A percentile compares a stretch with the other conserved stretches of the same genome.
Conservation (phyloP, 2,329 filamentous ascomycete species). For the Pseudogymnoascus sp. region DNA sequence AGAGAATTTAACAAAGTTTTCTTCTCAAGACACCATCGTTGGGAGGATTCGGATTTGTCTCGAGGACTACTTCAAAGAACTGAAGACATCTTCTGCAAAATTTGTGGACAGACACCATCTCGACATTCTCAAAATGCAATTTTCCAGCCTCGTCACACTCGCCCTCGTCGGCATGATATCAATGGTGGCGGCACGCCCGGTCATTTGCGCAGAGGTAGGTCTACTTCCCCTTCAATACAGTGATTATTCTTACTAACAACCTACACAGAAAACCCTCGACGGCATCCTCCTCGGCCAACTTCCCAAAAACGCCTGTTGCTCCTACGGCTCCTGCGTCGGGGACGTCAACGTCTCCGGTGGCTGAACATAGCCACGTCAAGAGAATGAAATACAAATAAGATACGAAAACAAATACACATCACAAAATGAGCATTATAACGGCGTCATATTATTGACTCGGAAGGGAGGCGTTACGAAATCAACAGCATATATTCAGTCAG, state of each 20-base stretch:
- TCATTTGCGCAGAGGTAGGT: slow-evolving; percentile 1
- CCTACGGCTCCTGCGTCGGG: not conserved
- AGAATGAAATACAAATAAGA: not conserved
- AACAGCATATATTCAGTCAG: not conserved
- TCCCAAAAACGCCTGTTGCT: not conserved
- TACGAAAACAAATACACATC: not conserved
- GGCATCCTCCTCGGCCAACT: not conserved
- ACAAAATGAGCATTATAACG: not conserved
- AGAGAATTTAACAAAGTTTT: not conserved
- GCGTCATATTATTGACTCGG: not conserved
- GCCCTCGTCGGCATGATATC: not conserved
- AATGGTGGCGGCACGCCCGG: not conserved
- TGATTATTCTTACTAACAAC: not conserved
- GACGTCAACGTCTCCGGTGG: slow-evolving; percentile 1
- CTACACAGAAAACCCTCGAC: not conserved
- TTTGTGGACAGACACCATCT: not conserved
- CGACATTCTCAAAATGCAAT: slow-evolving; percentile 2
- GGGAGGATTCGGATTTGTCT: not conserved
- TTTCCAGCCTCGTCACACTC: not conserved
- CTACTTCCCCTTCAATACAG: not conserved
- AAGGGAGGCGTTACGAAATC: not conserved
- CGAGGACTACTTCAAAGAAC: not conserved
- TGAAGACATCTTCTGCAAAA: not conserved
- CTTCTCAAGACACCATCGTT: not conserved
- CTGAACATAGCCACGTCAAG: not conserved